Percentiles rank a stretch among this genome's conserved stretches.
Evolutionary conservation across 2,329 filamentous ascomycete genomes (phyloP).

Genomic region (Ploettnerulaceae sp.): DNA sequence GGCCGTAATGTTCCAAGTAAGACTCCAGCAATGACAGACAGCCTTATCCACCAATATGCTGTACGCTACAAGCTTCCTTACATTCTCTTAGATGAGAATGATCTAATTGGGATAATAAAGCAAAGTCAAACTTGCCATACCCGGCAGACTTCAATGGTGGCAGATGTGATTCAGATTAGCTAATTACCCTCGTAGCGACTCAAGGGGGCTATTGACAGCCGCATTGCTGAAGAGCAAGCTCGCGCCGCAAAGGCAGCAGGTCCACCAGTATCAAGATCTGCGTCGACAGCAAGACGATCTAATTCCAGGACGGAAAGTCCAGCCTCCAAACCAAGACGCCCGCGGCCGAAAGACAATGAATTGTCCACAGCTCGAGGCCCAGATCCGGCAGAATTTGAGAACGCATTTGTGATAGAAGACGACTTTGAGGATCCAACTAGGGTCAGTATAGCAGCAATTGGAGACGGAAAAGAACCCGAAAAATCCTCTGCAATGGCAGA

Average conservation of each 20-base stretch:
- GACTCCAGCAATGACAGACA: slow-evolving; percentile 8
- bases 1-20: slow-evolving; percentile 36
- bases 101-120: no score
- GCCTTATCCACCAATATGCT: slow-evolving; percentile 19
- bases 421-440: slow-evolving; percentile 62
- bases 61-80: no score
- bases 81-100: no score
- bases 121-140: no score
- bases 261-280: slow-evolving; percentile 39
- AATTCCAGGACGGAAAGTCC: slow-evolving; percentile 29
- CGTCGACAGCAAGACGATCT: slow-evolving; percentile 33
- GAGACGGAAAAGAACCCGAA: slow-evolving; percentile 35
- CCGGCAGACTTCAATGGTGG: no score
- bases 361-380: slow-evolving; percentile 39
- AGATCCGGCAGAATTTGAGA: slow-evolving; percentile 84
- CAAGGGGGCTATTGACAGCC: slow-evolving; percentile 78
- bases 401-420: slow-evolving; percentile 81
- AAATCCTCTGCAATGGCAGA: slow-evolving; percentile 25
- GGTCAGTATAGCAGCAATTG: slow-evolving; percentile 51
- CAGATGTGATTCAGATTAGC: no score
- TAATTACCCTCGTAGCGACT: slow-evolving; percentile 57
- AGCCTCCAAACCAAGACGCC: slow-evolving; percentile 23
- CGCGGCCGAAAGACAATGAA: slow-evolving; percentile 30
- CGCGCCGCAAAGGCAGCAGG: slow-evolving; percentile 46
- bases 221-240: slow-evolving; percentile 87